These are phyloP conservation scores for Suillus paluster DNA, from an alignment of 768 basidiomycete genomes.

Conservation along the genomic window DNA sequence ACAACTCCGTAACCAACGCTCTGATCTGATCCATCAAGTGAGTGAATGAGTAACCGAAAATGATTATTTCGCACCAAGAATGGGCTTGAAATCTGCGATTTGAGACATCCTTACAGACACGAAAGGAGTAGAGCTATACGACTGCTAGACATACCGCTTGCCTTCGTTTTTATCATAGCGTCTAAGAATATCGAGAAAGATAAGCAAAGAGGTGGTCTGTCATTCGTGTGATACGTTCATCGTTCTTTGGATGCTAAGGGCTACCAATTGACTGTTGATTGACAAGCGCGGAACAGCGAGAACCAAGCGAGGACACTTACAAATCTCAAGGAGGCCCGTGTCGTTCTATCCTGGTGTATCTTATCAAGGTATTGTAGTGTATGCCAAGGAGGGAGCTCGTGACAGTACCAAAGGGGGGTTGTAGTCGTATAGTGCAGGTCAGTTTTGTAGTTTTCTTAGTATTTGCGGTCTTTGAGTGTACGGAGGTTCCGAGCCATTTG, in stretches of 20 bases:
- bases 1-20: slow-evolving; percentile 41
- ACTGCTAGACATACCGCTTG: background rate
- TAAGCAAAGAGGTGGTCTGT: background rate
- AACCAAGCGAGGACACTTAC: background rate
- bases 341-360: background rate
- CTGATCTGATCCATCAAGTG: slow-evolving; percentile 20
- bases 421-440: background rate
- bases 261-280: background rate
- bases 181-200: slow-evolving; percentile 4
- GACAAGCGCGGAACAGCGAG: background rate
- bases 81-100: slow-evolving; percentile 43
- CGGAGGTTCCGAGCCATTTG: too few species aligned
- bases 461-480: background rate
- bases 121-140: too few species aligned
- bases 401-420: background rate
- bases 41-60: background rate
- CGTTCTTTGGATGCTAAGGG: background rate
- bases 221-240: slow-evolving; percentile 1
- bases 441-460: background rate
- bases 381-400: background rate
- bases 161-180: background rate
- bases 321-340: background rate
- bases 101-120: slow-evolving; percentile 1
- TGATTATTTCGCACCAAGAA: slow-evolving; percentile 33
- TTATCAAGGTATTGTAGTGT: background rate